These are phyloP conservation scores for Aspergillus luchuensis DNA, from an alignment of 2,329 filamentous ascomycete species.

Conservation along the genomic window DNA sequence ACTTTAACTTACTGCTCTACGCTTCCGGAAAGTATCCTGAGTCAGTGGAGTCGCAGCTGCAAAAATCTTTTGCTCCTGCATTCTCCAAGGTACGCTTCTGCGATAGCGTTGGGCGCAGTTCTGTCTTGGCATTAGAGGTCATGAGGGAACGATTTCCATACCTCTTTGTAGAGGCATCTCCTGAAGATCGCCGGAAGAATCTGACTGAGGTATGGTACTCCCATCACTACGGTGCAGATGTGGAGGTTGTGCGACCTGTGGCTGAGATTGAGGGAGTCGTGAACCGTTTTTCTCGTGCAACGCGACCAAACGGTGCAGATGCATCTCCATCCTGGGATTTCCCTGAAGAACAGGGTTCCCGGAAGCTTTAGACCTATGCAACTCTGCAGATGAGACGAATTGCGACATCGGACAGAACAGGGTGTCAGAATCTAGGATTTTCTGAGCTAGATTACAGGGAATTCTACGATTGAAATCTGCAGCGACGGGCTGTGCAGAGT, in stretches of 20 bases:
- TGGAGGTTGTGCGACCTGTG: slow-evolving; percentile 17
- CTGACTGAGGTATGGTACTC: not conserved
- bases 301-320: slow-evolving; percentile 16
- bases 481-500: accelerated
- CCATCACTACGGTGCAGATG: slow-evolving; percentile 6
- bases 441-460: too few relatives aligned
- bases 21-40: not conserved
- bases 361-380: too few relatives aligned
- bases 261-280: slow-evolving; percentile 16
- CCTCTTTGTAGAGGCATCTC: not conserved
- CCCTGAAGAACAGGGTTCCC: too few relatives aligned
- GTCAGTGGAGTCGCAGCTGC: not conserved
- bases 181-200: not conserved
- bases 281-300: slow-evolving; percentile 14
- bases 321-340: too few relatives aligned
- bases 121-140: not conserved
- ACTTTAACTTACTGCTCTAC: not conserved
- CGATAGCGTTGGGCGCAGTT: not conserved
- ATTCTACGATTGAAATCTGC: too few relatives aligned
- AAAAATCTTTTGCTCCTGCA: not conserved
- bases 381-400: too few relatives aligned
- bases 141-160: not conserved
- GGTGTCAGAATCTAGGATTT: too few relatives aligned
- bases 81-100: not conserved
- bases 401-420: too few relatives aligned